A percentile compares a stretch with the other conserved stretches of the same genome.
Evolutionary conservation across 2,329 filamentous ascomycete species (phyloP).

Genomic region (Colletotrichum spinosum): DNA sequence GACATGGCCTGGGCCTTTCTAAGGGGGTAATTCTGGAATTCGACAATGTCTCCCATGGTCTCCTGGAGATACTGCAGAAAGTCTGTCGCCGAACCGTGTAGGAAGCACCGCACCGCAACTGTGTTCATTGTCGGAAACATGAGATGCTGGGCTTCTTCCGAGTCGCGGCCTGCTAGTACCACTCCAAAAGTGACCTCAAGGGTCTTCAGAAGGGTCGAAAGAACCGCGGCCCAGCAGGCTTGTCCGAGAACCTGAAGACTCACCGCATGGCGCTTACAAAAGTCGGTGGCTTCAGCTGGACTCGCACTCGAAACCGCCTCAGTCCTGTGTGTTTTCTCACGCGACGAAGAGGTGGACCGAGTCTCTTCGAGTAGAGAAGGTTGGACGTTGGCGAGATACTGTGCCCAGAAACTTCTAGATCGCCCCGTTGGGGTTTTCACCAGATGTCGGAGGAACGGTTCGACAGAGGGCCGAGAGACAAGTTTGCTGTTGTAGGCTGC

Average conservation of each 20-base stretch:
- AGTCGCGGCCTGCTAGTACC: slow-evolving; percentile 86
- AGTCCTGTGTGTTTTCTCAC: slow-evolving; percentile 50
- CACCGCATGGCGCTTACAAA: slow-evolving; percentile 76
- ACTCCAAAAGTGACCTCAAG: slow-evolving; percentile 86
- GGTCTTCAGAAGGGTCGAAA: slow-evolving; percentile 71
- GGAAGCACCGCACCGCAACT: slow-evolving; percentile 76
- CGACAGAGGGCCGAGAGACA: slow-evolving; percentile 58
- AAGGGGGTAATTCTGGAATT: slow-evolving; percentile 82
- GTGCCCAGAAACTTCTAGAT: slow-evolving; percentile 74
- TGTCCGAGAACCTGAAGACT: slow-evolving; percentile 83
- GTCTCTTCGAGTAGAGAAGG: slow-evolving; percentile 48
- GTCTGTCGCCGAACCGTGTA: slow-evolving; percentile 74
- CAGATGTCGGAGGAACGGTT: slow-evolving; percentile 66
- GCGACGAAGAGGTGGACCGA: slow-evolving; percentile 44
- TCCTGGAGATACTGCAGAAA: slow-evolving; percentile 82
- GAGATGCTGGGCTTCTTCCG: slow-evolving; percentile 72
- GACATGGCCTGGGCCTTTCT: slow-evolving; percentile 69
- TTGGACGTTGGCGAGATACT: slow-evolving; percentile 67
- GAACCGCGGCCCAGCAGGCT: slow-evolving; percentile 78
- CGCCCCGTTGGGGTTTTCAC: slow-evolving; percentile 52
- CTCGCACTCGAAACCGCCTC: slow-evolving; percentile 48
- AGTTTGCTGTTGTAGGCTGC: slow-evolving; percentile 68
- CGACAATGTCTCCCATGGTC: slow-evolving; percentile 72
- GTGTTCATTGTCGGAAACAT: slow-evolving; percentile 96
- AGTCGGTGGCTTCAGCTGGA: slow-evolving; percentile 50